phyloP scores from a whole-genome alignment of 164 flowering plant species.

The Echeveria elegans region DNA sequence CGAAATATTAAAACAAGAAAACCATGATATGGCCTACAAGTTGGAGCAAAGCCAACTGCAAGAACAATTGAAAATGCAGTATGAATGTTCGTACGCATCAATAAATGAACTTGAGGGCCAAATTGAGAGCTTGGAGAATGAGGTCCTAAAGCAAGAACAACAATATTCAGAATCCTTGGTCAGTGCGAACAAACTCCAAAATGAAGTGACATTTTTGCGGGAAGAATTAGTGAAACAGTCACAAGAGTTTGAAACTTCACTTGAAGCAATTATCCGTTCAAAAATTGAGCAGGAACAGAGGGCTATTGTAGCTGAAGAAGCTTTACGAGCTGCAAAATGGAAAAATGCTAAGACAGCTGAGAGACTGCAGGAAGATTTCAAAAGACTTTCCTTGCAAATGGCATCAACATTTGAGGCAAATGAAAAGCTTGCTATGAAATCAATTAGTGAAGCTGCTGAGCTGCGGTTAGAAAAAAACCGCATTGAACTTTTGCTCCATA shows the following conservation, averaged over 20 bases:
- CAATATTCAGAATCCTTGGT: constrained; percentile 38
- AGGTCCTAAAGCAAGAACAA: constrained; percentile 33
- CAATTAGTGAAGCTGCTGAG: constrained; percentile 63
- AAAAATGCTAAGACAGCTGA: constrained; percentile 76
- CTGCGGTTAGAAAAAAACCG: constrained; percentile 43
- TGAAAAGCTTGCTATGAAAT: constrained; percentile 67
- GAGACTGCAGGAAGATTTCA: constrained; percentile 78
- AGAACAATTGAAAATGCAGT: constrained; percentile 60
- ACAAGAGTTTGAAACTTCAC: constrained; percentile 54
- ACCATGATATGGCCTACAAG: constrained; percentile 52
- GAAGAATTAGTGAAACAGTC: constrained; percentile 58
- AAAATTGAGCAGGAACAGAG: constrained; percentile 89
- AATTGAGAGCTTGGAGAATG: constrained; percentile 38
- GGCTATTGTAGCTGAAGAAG: constrained; percentile 81
- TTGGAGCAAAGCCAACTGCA: constrained; percentile 57
- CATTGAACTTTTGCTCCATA: constrained; percentile 43
- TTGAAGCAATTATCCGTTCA: constrained; percentile 40
- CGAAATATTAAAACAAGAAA: constrained; percentile 74
- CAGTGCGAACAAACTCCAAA: constrained; percentile 49
- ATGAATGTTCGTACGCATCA: constrained; percentile 42
- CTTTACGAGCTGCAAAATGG: constrained; percentile 52
- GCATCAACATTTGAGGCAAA: constrained; percentile 69
- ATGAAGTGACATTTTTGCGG: constrained; percentile 41
- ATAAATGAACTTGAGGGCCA: constrained; percentile 42
- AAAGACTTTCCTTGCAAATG: constrained; percentile 67